These are phyloP conservation scores for Saccharomycopsis capsularis DNA, from an alignment of 805 yeast species.

Conservation along the genomic window DNA sequence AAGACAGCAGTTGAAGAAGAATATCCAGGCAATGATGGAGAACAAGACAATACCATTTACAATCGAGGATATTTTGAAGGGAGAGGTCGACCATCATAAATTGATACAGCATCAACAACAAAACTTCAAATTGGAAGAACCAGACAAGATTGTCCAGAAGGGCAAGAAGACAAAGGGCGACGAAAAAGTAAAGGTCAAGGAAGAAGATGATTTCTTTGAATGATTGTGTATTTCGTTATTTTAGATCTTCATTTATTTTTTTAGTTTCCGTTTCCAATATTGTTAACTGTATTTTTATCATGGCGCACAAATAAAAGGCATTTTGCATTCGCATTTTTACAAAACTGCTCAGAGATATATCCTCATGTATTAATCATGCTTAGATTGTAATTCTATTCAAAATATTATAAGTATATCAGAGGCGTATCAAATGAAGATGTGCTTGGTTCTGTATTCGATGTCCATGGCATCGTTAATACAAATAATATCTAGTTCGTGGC, in stretches of 20 bases:
- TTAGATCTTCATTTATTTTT: not conserved
- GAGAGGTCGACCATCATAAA: conserved; percentile 25
- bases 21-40: conserved; percentile 45
- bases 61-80: conserved; percentile 37
- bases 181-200: conserved; percentile 23
- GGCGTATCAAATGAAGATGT: conserved; percentile 15
- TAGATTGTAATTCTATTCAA: not conserved
- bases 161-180: conserved; percentile 25
- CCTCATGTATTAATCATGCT: not conserved
- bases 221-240: conserved; percentile 12
- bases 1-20: conserved; percentile 43
- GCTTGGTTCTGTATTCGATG: conserved; percentile 35
- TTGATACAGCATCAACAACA: conserved; percentile 12
- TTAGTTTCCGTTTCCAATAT: not conserved
- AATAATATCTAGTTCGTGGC: conserved; percentile 39
- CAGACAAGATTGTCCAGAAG: conserved; percentile 12
- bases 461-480: conserved; percentile 65
- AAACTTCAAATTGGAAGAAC: conserved; percentile 18
- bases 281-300: not conserved
- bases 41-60: conserved; percentile 52
- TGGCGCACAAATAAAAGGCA: too few relatives aligned
- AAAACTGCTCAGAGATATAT: too few relatives aligned
- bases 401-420: not conserved
- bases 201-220: conserved; percentile 33
- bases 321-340: too few relatives aligned